A percentile compares a stretch with the other conserved stretches of the same genome.
phyloP scores from a whole-genome alignment of 2,329 filamentous ascomycete species.

The Metarhizium guizhouense region DNA sequence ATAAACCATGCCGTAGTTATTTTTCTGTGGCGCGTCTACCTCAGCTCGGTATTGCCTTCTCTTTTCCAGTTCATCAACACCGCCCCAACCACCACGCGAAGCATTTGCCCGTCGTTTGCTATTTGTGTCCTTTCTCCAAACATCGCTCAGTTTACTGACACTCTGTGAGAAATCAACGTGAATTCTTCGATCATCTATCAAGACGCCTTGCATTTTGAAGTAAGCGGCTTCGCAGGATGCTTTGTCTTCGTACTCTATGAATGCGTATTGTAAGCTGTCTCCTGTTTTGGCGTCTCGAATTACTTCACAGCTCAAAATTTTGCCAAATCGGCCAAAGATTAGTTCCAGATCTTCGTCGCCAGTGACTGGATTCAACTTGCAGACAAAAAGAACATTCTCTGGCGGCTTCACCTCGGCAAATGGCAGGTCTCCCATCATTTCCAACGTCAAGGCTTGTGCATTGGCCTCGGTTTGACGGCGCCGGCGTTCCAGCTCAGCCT shows the following conservation, averaged over 20 bases:
- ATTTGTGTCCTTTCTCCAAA: conserved; percentile 81
- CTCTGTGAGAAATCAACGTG: conserved; percentile 99
- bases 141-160: conserved; percentile 76
- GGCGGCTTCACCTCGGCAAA: conserved; percentile 97
- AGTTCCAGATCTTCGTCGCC: conserved; percentile 89
- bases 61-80: conserved; percentile 80
- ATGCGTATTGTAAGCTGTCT: conserved; percentile 93
- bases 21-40: conserved; percentile 33
- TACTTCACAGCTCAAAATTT: conserved; percentile 90
- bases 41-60: conserved; percentile 80
- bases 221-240: conserved; percentile 90
- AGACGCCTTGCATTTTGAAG: conserved; percentile 96
- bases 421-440: conserved; percentile 95
- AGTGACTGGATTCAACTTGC: conserved; percentile 96
- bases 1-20: conserved; percentile 72
- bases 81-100: conserved; percentile 73
- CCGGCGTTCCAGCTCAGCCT: conserved; percentile 70
- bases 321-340: conserved; percentile 95
- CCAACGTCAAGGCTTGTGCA: conserved; percentile 86
- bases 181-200: conserved; percentile 95
- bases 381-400: conserved; percentile 95
- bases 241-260: conserved; percentile 93
- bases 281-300: conserved; percentile 90
- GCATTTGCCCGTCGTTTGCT: conserved; percentile 57
- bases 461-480: conserved; percentile 84